Evolutionary conservation across 108 stramenopile genomes (phyloP).

Genomic region (Cyclotella cryptica): DNA sequence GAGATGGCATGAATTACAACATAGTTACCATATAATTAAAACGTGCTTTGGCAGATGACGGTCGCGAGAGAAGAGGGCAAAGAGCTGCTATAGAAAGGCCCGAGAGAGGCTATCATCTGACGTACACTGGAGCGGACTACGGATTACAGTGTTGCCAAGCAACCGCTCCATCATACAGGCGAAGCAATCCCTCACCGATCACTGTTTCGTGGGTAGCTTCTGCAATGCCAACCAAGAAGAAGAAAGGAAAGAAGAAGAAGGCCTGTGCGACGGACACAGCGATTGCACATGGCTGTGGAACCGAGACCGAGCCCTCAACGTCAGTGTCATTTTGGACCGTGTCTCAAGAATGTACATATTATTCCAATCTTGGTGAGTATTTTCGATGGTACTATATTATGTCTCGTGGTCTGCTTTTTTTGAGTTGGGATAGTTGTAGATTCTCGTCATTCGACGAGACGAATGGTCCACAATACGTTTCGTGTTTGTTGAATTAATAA

Average conservation of each 20-base stretch:
- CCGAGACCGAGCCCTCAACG: neutral
- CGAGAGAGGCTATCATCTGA: too few species aligned
- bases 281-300: neutral
- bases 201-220: neutral
- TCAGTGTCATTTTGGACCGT: constrained; percentile 20
- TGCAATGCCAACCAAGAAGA: neutral
- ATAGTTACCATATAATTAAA: too few species aligned
- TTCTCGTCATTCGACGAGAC: neutral
- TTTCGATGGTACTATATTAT: too few species aligned
- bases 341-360: constrained; percentile 37
- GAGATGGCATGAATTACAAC: too few species aligned
- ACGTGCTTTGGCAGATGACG: too few species aligned
- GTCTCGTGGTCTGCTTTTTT: neutral
- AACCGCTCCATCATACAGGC: too few species aligned
- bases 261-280: neutral
- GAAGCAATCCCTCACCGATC: neutral
- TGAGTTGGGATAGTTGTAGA: neutral
- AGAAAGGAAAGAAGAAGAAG: neutral
- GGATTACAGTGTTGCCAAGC: too few species aligned
- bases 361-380: constrained; percentile 19
- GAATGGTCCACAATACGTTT: neutral
- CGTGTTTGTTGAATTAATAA: neutral
- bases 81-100: too few species aligned
- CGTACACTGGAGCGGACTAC: too few species aligned
- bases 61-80: too few species aligned